These are phyloP conservation scores for Ensete glaucum DNA, from an alignment of 176 grass and related monocot species.

Conservation along the genomic window DNA sequence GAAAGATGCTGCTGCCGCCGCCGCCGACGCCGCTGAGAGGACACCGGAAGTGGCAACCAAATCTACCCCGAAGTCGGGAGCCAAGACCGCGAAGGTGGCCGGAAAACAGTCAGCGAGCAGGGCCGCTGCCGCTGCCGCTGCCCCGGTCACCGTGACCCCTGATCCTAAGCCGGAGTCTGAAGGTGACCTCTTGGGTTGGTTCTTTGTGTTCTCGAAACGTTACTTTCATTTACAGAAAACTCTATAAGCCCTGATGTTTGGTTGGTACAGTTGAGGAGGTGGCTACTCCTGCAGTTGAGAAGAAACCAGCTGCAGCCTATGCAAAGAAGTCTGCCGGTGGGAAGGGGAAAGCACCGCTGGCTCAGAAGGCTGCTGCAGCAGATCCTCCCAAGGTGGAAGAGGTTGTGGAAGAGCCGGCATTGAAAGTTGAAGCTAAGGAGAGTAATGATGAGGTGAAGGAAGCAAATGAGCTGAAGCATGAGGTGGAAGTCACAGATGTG, in stretches of 20 bases:
- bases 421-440: background rate
- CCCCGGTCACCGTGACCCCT: background rate
- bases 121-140: background rate
- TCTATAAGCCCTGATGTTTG: background rate
- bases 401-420: background rate
- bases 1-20: constrained; percentile 1
- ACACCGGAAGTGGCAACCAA: background rate
- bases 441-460: constrained; percentile 1
- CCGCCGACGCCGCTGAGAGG: background rate
- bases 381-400: background rate
- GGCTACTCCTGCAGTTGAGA: background rate
- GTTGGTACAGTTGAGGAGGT: constrained; percentile 5
- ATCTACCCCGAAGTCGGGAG: constrained; percentile 4
- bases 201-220: background rate
- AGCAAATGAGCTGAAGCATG: background rate
- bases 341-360: background rate
- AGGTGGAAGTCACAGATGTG: constrained; percentile 1
- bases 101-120: background rate
- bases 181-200: background rate
- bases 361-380: background rate
- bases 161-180: background rate
- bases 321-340: background rate
- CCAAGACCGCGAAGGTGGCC: background rate
- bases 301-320: constrained; percentile 1
- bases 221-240: background rate